Evolutionary conservation across 2,329 filamentous ascomycete species (phyloP).

Genomic region (Xylariaceae sp.): DNA sequence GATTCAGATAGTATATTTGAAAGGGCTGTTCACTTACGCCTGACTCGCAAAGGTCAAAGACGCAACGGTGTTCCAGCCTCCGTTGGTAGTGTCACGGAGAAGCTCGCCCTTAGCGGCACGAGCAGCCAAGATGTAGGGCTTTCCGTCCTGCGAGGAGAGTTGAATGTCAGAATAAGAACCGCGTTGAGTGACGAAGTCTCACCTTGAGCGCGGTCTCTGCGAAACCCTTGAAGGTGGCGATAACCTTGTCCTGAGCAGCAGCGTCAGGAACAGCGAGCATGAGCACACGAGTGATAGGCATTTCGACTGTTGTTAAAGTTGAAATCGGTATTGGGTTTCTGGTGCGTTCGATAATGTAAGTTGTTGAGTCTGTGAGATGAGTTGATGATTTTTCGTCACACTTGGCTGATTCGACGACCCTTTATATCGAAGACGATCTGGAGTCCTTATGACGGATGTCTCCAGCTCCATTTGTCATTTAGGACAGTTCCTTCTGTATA

Average conservation of each 20-base stretch:
- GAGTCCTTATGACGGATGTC: constrained; percentile 8
- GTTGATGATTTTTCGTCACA: constrained; percentile 1
- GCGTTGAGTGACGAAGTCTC: neutral
- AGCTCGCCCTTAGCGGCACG: constrained; percentile 15
- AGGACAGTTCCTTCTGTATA: neutral
- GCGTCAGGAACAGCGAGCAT: constrained; percentile 15
- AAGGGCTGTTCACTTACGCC: constrained; percentile 7
- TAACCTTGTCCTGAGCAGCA: constrained; percentile 10
- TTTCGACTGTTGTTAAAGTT: constrained; percentile 3
- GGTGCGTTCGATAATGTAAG: neutral
- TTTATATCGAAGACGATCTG: constrained; percentile 18
- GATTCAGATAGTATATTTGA: too few species aligned
- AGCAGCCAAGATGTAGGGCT: constrained; percentile 10
- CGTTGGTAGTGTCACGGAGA: constrained; percentile 11
- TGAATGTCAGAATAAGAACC: neutral
- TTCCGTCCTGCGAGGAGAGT: constrained; percentile 9
- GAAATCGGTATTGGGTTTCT: too few species aligned
- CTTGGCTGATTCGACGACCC: neutral
- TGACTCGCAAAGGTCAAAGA: constrained; percentile 15
- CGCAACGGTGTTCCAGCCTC: constrained; percentile 12
- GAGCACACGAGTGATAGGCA: constrained; percentile 18
- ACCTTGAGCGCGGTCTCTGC: constrained; percentile 15
- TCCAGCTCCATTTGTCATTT: constrained; percentile 18
- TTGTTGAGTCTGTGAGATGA: constrained; percentile 9
- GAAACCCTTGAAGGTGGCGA: constrained; percentile 16